Evolutionary conservation across 2,329 filamentous ascomycete species (phyloP), one percentile per base, ranked within the genome.

Genomic region (Talaromyces pinophilus): DNA sequence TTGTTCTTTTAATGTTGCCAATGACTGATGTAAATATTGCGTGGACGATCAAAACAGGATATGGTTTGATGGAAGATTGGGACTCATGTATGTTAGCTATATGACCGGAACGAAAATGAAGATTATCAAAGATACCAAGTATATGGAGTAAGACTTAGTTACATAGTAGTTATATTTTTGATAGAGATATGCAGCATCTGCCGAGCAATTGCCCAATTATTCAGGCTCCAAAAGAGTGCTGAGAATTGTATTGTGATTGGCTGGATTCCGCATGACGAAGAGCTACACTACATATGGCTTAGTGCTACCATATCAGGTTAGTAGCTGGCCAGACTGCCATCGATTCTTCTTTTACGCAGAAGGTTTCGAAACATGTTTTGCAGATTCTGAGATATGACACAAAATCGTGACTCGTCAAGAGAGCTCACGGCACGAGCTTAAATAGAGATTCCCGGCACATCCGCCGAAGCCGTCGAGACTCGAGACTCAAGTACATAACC

Each of bases 1-100:
- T 54, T 46, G 42, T 38, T 48, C 22, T 62, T 50, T 28, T 15
- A 30, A 44, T 33, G 15, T 46, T 44, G 57, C 38, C 15, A 13
- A 60, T 46, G 57, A 44, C 25, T 60, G 40, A 44, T 60, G 35
- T 64, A 48, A 35, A 38, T 62, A 35, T 35, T 46, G 17, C 35
- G 44, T 35, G 60, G 28, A 50, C 17, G 60, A 52, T 62, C n/a
- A 7, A 30, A 63, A 44, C 28, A n/a, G 8, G 30, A 17, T 38
- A 52, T 62, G 60, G 50, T 13, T 50, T 17, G 59, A 62, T 52
- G 42, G 13, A 30, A 25, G 4, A 5, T 30, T 15, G 22, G 48
- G 48, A 52, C 22, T 52, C n/a, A 3, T 54, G 50, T 54, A 35
- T 38, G 52, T 38, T 55, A 35, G 30, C 52, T 38, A 35, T 55